Evolutionary conservation across 257 asterid genomes (phyloP).

Genomic region (Solanum habrochaites): DNA sequence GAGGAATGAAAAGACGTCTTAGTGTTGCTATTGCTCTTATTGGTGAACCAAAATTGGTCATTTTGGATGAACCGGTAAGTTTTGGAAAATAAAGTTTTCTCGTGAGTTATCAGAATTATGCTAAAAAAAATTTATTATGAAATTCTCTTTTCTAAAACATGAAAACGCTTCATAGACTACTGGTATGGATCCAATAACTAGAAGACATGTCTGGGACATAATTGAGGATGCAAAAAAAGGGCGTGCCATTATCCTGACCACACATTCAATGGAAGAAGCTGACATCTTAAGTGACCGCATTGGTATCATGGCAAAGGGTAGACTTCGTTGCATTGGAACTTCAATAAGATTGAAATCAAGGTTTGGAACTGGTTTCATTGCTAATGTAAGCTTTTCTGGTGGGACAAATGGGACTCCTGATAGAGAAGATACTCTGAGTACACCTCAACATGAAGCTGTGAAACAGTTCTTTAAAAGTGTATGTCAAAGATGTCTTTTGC

Average conservation of each 20-base stretch:
- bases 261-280: constrained; percentile 99
- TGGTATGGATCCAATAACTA: constrained; percentile 93
- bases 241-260: constrained; percentile 79
- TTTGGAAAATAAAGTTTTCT: not conserved
- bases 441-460: constrained; percentile 46
- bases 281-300: constrained; percentile 84
- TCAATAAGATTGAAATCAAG: constrained; percentile 83
- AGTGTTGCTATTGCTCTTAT: constrained; percentile 89
- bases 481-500: constrained; percentile 14
- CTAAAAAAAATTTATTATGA: not conserved
- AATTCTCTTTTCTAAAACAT: constrained; percentile 1
- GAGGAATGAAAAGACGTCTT: constrained; percentile 95
- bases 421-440: constrained; percentile 18
- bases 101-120: not conserved
- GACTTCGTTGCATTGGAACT: constrained; percentile 95
- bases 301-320: constrained; percentile 97
- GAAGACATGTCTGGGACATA: constrained; percentile 95
- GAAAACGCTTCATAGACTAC: constrained; percentile 46
- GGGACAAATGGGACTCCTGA: constrained; percentile 33
- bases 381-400: constrained; percentile 67
- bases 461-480: constrained; percentile 70
- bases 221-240: constrained; percentile 83
- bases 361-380: constrained; percentile 86
- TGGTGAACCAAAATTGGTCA: constrained; percentile 81
- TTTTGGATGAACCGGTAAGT: constrained; percentile 87